These are phyloP conservation scores for Cyclotella choctawhatcheeana DNA, from an alignment of 108 stramenopile species.

Conservation along the genomic window DNA sequence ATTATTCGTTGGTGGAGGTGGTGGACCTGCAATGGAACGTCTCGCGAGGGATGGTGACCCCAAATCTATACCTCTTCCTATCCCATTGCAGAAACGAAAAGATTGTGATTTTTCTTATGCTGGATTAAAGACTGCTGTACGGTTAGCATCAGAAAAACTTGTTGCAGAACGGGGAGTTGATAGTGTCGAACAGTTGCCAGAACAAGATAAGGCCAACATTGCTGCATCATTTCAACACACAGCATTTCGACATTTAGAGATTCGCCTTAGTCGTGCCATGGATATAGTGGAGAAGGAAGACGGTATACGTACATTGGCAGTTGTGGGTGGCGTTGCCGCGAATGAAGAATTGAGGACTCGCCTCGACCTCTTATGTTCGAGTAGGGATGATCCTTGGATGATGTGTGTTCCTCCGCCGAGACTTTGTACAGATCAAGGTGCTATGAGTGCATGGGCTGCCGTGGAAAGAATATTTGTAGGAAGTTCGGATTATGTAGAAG, in stretches of 20 bases:
- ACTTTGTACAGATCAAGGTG: slow-evolving; percentile 98
- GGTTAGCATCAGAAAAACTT: slow-evolving; percentile 68
- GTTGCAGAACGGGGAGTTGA: slow-evolving; percentile 62
- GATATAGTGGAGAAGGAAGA: slow-evolving; percentile 52
- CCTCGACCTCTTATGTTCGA: slow-evolving; percentile 61
- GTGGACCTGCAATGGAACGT: slow-evolving; percentile 93
- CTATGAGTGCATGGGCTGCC: slow-evolving; percentile 96
- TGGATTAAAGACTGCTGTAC: slow-evolving; percentile 93
- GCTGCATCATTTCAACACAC: slow-evolving; percentile 94
- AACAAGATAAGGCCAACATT: slow-evolving; percentile 81
- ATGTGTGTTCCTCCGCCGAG: slow-evolving; percentile 91
- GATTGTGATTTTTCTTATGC: slow-evolving; percentile 96
- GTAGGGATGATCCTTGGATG: slow-evolving; percentile 66
- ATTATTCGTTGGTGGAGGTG: slow-evolving; percentile 88
- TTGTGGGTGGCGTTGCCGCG: slow-evolving; percentile 98
- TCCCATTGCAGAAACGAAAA: slow-evolving; percentile 88
- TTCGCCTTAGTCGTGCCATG: slow-evolving; percentile 86
- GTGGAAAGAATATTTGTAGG: slow-evolving; percentile 85
- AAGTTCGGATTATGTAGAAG: slow-evolving; percentile 80
- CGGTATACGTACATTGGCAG: slow-evolving; percentile 83
- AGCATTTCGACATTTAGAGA: slow-evolving; percentile 93
- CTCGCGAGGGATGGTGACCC: slow-evolving; percentile 88
- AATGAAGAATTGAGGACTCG: slow-evolving; percentile 88
- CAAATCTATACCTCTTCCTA: slow-evolving; percentile 70
- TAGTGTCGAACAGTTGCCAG: slow-evolving; percentile 49